Conservation (phyloP, 177 flowering plant genomes). For the Vitis hybrid region DNA sequence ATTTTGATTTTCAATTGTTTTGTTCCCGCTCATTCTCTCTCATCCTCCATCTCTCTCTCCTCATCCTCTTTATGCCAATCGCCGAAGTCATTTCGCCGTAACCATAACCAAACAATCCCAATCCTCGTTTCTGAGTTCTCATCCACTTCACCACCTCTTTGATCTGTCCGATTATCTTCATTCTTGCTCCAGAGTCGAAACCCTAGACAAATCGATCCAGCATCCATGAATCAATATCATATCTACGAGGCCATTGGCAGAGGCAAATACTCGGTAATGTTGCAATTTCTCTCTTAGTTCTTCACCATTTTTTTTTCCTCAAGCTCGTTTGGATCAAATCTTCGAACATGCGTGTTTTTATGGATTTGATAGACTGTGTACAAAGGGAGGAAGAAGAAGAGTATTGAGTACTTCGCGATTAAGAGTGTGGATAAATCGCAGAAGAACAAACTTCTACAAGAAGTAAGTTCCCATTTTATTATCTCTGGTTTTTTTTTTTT, state of each 20-base stretch:
- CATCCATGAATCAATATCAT: conserved; percentile 80
- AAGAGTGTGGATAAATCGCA: conserved; percentile 96
- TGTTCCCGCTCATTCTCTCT: conserved; percentile 19
- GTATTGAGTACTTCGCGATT: conserved; percentile 87
- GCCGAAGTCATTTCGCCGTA: neutral
- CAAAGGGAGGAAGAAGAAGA: conserved; percentile 97
- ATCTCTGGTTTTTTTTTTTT: neutral
- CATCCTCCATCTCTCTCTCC: conserved; percentile 7
- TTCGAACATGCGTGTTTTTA: too few species aligned
- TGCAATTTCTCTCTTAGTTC: neutral
- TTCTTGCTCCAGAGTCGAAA: neutral
- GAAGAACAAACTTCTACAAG: conserved; percentile 84
- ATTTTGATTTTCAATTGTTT: conserved; percentile 10
- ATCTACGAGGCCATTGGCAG: conserved; percentile 87
- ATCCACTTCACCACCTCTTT: neutral
- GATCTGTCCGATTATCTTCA: neutral
- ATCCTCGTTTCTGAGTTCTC: neutral
- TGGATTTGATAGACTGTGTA: conserved; percentile 62
- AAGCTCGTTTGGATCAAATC: neutral
- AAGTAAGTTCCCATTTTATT: conserved; percentile 48
- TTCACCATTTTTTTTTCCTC: conserved; percentile 1
- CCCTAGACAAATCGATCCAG: conserved; percentile 9
- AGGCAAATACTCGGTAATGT: conserved; percentile 79
- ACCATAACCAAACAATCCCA: neutral
- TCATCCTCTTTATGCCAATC: neutral